Base-by-base conservation (phyloP, 2,329 filamentous ascomycete genomes). In the Xylaria sp. region DNA sequence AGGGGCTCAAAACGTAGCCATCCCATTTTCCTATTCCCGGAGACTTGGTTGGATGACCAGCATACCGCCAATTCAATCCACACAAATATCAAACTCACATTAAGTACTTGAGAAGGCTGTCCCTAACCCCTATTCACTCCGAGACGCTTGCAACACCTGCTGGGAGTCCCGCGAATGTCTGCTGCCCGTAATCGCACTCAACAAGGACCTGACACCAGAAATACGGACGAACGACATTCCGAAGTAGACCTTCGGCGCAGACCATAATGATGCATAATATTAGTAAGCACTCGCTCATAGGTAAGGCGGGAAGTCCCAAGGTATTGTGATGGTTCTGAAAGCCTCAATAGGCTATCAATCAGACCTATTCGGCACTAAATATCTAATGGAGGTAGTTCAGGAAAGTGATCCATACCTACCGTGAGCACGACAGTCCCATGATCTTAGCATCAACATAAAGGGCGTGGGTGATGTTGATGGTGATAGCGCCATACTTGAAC, bases 1-100 rank as follows among this genome's bases (percentile, higher is more conserved):
- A n/a, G n/a, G 78, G 78, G 0, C 78, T 78, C 7, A 75, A 60
- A 22, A 82, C 69, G 17, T 66, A 67, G 1, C 77, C 78, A 34
- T 77, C 73, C n/a, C n/a, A n/a, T n/a, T n/a, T n/a, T 7, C 74
- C 62, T 40, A 82, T 72, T 0, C 73, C 73, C 4, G 68, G 67
- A 3, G 70, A 66, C 9, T 20, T 19, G 34, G 34, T 40, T 49
- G 80, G 61, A 39, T 81, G 76, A 3, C 74, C 71, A 1, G 69
- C 77, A 54, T 72, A 79, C 53, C 48, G 49, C 24, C 29, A 29
- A 24, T 21, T 43, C 39, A 19, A 19, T 39, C 21, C 9, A 44
- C 18, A 38, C 38, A 47, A 18, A 24, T 40, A 11, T 9, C 29
- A 24, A 11, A 20, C 39, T 8, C 37, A 17, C 13, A 39, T 24